Evolutionary conservation across 2,329 filamentous ascomycete species (phyloP).

Genomic region (Microdochium paspali): DNA sequence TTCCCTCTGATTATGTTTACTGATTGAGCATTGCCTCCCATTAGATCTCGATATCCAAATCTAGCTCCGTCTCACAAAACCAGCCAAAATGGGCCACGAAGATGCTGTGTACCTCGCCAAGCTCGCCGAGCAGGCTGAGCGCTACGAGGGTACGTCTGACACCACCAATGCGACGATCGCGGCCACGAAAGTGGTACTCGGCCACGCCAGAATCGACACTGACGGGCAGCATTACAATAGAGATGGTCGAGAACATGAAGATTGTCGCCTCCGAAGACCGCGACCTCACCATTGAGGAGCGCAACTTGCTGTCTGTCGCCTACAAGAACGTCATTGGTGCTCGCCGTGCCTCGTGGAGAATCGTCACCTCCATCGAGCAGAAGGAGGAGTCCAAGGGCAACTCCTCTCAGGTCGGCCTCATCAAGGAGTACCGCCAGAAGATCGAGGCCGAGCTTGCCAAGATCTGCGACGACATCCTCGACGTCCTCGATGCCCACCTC

Average conservation of each 20-base stretch:
- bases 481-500: conserved; percentile 87
- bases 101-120: conserved; percentile 99
- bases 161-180: neutral
- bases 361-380: conserved; percentile 97
- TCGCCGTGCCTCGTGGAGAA: conserved; percentile 95
- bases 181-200: conserved; percentile 5
- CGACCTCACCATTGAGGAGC: conserved; percentile 85
- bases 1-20: neutral
- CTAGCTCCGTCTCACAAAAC: conserved; percentile 12
- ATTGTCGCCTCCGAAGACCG: conserved; percentile 81
- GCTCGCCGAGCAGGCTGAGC: conserved; percentile 99
- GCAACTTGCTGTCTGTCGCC: conserved; percentile 93
- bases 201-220: neutral
- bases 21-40: neutral
- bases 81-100: conserved; percentile 91
- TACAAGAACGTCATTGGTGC: conserved; percentile 99
- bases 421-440: conserved; percentile 98
- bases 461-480: conserved; percentile 96
- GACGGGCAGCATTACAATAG: conserved; percentile 34
- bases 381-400: conserved; percentile 99
- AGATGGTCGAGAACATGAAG: conserved; percentile 99
- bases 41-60: neutral
- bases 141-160: conserved; percentile 80
- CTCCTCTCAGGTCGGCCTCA: conserved; percentile 77
- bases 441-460: conserved; percentile 94